Evolutionary conservation across 148 eudicot genomes (phyloP).

Genomic region (Camellia sinensis): DNA sequence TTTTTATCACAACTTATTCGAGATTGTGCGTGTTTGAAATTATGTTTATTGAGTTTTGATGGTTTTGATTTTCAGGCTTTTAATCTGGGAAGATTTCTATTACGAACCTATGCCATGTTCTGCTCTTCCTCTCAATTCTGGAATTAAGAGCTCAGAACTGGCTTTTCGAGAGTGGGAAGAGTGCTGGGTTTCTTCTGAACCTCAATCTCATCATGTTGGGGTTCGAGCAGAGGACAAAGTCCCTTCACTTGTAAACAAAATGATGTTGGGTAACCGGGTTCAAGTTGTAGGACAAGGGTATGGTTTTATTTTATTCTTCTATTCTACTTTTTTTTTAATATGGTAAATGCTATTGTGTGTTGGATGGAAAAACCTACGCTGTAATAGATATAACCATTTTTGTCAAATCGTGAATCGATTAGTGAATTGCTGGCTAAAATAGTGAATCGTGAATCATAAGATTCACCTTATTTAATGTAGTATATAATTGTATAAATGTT

Average conservation of each 20-base stretch:
- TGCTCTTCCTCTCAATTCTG: constrained; percentile 23
- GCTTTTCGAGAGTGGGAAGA: constrained; percentile 29
- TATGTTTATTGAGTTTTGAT: too few relatives aligned
- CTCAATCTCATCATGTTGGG: constrained; percentile 29
- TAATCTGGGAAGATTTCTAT: constrained; percentile 95
- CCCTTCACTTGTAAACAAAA: constrained; percentile 65
- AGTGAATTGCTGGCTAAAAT: too few relatives aligned
- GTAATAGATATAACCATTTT: not conserved
- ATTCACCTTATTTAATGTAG: too few relatives aligned
- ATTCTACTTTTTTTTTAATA: not conserved
- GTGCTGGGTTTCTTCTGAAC: constrained; percentile 30
- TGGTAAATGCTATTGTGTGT: constrained; percentile 3
- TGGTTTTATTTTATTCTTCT: not conserved
- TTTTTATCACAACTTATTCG: too few relatives aligned
- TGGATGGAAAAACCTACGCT: not conserved
- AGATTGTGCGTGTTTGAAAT: too few relatives aligned
- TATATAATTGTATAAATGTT: too few relatives aligned
- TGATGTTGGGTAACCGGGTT: constrained; percentile 75
- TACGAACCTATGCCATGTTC: constrained; percentile 43
- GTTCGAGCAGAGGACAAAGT: constrained; percentile 46
- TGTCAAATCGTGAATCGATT: too few relatives aligned
- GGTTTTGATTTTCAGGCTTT: constrained; percentile 50
- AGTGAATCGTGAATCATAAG: too few relatives aligned
- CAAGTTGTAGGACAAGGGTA: constrained; percentile 93
- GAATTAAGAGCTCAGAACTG: constrained; percentile 34